Conservation (phyloP, 179 eudicot species). For the Drosera spatulata region DNA sequence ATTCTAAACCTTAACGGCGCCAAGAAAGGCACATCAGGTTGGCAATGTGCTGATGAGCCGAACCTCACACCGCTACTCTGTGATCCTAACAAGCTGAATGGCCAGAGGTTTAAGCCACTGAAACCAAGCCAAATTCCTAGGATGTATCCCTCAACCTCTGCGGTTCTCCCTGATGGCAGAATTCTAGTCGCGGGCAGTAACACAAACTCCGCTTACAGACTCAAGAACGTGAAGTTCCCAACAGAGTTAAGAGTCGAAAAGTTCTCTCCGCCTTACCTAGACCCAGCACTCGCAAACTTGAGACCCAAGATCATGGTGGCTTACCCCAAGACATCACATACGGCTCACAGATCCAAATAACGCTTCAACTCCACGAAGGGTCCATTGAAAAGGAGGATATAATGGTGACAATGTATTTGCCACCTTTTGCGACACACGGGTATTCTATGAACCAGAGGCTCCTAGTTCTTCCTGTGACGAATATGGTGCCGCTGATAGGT, state of each 20-base stretch:
- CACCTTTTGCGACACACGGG: conserved; percentile 42
- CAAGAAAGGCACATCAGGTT: conserved; percentile 49
- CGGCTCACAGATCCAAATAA: neutral
- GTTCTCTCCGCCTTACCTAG: conserved; percentile 56
- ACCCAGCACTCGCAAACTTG: conserved; percentile 7
- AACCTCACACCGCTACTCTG: conserved; percentile 20
- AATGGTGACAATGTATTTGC: conserved; percentile 22
- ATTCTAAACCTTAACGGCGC: conserved; percentile 64
- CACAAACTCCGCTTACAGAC: conserved; percentile 12
- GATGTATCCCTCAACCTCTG: conserved; percentile 35
- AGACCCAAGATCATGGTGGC: conserved; percentile 6
- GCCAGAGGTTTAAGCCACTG: conserved; percentile 16
- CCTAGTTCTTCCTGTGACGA: conserved; percentile 5
- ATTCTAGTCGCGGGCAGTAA: conserved; percentile 16
- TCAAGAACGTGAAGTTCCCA: conserved; percentile 26
- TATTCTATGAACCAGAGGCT: conserved; percentile 44
- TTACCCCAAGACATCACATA: neutral
- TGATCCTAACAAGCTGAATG: conserved; percentile 13
- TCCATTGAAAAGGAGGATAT: conserved; percentile 6
- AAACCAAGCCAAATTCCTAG: conserved; percentile 15
- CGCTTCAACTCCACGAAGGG: neutral
- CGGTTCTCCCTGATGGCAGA: conserved; percentile 15
- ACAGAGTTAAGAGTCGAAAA: conserved; percentile 69
- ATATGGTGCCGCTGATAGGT: neutral
- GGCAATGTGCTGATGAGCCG: conserved; percentile 37